These are phyloP conservation scores for Starmerella asiatica DNA, from an alignment of 805 yeast species.

Conservation along the genomic window DNA sequence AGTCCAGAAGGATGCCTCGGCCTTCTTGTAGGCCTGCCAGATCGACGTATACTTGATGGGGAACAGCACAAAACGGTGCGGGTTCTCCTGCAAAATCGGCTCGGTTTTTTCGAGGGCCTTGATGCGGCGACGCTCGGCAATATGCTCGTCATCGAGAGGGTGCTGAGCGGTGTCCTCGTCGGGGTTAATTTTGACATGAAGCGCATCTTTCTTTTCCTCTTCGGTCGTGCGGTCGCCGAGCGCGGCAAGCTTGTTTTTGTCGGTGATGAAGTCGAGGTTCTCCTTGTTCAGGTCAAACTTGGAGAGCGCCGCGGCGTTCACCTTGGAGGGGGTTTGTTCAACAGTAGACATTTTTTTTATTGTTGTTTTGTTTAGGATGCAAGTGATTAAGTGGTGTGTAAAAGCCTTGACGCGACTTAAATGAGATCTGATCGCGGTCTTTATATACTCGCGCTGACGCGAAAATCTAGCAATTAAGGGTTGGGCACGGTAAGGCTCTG, in stretches of 20 bases:
- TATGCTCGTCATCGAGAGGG: conserved; percentile 19
- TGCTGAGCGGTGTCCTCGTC: conserved; percentile 12
- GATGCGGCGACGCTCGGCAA: conserved; percentile 32
- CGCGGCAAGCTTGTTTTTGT: conserved; percentile 7
- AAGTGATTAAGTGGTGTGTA: too few species aligned
- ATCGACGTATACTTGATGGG: conserved; percentile 95
- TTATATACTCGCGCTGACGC: conserved; percentile 4
- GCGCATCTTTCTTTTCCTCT: background rate
- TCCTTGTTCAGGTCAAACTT: conserved; percentile 34
- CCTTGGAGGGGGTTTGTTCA: conserved; percentile 49
- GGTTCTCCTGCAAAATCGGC: conserved; percentile 76
- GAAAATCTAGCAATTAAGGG: conserved; percentile 10
- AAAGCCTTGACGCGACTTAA: too few species aligned
- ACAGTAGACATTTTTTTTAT: conserved; percentile 15
- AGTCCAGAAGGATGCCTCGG: conserved; percentile 99
- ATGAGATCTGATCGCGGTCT: too few species aligned
- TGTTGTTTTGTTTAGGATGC: too few species aligned
- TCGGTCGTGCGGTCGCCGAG: conserved; percentile 29
- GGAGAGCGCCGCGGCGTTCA: conserved; percentile 43
- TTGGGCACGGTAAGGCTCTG: conserved; percentile 1
- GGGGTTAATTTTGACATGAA: conserved; percentile 10
- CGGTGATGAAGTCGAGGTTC: conserved; percentile 15
- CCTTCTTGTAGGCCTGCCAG: conserved; percentile 98
- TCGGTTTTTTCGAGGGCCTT: conserved; percentile 72
- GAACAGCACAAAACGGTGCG: conserved; percentile 78